Evolutionary conservation across 257 asterid genomes (phyloP).

Genomic region (Paulownia fortunei): DNA sequence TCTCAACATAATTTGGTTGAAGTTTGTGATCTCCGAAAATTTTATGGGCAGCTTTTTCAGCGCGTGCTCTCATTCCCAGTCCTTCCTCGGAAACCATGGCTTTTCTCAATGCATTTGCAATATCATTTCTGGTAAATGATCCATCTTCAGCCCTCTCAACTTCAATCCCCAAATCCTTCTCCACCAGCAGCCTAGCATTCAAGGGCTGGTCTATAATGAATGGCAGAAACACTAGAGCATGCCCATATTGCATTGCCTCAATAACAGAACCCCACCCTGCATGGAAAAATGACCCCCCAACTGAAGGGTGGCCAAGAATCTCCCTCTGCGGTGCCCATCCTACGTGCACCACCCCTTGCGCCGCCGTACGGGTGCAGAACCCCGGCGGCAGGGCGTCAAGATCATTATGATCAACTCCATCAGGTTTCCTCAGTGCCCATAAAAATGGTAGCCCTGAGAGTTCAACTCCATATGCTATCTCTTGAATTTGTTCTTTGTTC

Average conservation of each 20-base stretch:
- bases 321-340: conserved; percentile 59
- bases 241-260: conserved; percentile 37
- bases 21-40: not conserved
- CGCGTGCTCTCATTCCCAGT: conserved; percentile 3
- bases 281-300: conserved; percentile 39
- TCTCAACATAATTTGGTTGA: not conserved
- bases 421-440: conserved; percentile 34
- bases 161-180: conserved; percentile 46
- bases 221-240: conserved; percentile 38
- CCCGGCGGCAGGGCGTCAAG: conserved; percentile 21
- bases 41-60: not conserved
- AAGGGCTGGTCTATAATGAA: conserved; percentile 42
- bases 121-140: conserved; percentile 31
- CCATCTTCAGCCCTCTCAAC: conserved; percentile 48
- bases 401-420: not conserved
- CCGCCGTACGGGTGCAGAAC: not conserved
- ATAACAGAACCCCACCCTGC: conserved; percentile 45
- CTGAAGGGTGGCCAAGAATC: conserved; percentile 45
- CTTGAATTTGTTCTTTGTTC: conserved; percentile 31
- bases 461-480: conserved; percentile 41
- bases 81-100: conserved; percentile 23
- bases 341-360: conserved; percentile 40
- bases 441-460: conserved; percentile 35
- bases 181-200: conserved; percentile 47
- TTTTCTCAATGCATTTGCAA: conserved; percentile 36